Evolutionary conservation across 2,329 filamentous ascomycete species (phyloP), one percentile per base, ranked within the genome.

Genomic region (Aureobasidium sp.): DNA sequence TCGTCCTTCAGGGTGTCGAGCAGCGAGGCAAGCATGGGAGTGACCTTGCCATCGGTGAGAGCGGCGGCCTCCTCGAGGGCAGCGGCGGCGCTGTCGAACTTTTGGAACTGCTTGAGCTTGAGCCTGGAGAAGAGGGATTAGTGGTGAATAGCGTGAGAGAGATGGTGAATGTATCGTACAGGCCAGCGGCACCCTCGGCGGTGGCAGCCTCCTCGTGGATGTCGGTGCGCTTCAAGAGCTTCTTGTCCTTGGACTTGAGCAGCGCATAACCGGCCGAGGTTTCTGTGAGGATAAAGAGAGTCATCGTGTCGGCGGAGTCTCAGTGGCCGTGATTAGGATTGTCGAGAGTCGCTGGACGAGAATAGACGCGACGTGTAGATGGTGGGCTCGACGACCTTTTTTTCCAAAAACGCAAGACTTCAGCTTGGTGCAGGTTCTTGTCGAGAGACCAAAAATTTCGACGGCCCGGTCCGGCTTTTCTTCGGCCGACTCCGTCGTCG

Each of bases 231-330:
- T 96, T 94, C 67, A 99, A 82, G 64, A 97, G 84, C 82, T 97
- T 97, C 85, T 97, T 97, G 84, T 97, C 93, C 76, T 92, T 91
- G 70, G 93, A 89, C 83, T 99, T 97, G 81, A 99, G 91, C 76
- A 99, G 85, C 77, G 92, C 94, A 81, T 97, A 97, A 76, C 94
- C 96, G 70, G 92, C 92, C 78, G 90, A 90, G 76, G 92, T 97
- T 80, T 97, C 92, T 72, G 88, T 88, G 70, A 97, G 86, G 79
- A 97, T 89, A 78, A 96, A 95, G 75, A 79, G 75, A 52, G 74
- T 75, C 77, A 79, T 79, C 61, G 60, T 71, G 68, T 19, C 49
- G 49, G 57, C 62, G 48, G 19, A n/a, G 48, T n/a, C n/a, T 15
- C 40, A 12, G 12, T 5, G 15, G 40, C 56, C 40, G 49, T 48